Base-by-base conservation (phyloP, 1,284 basidiomycete species). In the Mycena citricolor region DNA sequence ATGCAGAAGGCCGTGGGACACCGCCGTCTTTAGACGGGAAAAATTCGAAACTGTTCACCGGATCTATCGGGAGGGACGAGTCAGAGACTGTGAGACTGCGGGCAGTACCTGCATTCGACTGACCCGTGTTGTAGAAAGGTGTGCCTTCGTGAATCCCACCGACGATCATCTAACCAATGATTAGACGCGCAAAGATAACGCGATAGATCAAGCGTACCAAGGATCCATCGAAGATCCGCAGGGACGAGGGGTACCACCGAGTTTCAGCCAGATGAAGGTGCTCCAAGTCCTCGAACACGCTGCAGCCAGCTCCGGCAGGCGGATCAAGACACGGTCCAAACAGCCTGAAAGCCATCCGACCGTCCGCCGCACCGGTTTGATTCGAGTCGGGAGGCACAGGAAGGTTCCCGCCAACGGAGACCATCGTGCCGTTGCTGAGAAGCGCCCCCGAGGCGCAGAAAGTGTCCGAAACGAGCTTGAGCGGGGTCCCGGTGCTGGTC, bases 361-460 rank as follows among this genome's bases (percentile, higher is more conserved):
- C 89, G 56, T 89, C 74, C 13, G 77, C 3, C 19, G 51, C 51
- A 3, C 40, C 47, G 17, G 51, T 52, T 24, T 49, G 39, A 17
- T 45, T 45, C 20, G 49, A 2, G 25, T 46, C 32, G 11, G 10
- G 20, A 5, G 43, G 6, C 4, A 39, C 34, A 8, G 51, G 51
- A 16, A 43, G 45, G 29, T 52, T 52, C 21, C 51, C 51, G 10
- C 51, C 57, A 54, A 88, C 83, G 24, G 83, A 84, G 60, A 89
- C 67, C 26, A 90, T 63, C 0, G 86, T 87, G 2, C 86, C 88
- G 52, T 89, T 87, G 36, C 80, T 64, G 32, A 89, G 63, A 61
- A 89, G 88, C 3, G 78, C 71, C 11, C 90, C 90, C 16, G 86
- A 85, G 4, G 90, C 90, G 59, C 90, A 93, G 67, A 92, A 93